A percentile compares a stretch with the other conserved stretches of the same genome.
Conservation (phyloP, 2,329 filamentous ascomycete genomes). For the Fusarium sp. region DNA sequence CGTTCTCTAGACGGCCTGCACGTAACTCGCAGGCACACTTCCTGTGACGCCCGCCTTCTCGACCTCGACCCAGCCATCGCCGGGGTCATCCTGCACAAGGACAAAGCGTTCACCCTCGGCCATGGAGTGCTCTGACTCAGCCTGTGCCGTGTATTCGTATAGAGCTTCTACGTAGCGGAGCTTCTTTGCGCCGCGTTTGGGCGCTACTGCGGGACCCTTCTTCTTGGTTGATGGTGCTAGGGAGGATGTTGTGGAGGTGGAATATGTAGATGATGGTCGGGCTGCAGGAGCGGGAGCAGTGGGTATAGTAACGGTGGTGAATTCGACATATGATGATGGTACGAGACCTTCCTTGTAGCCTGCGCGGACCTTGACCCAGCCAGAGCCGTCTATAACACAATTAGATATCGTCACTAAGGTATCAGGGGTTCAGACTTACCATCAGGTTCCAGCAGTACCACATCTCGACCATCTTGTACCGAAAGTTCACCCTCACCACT, state of each 20-base stretch:
- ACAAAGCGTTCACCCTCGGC: constrained; percentile 90
- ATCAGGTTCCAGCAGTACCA: constrained; percentile 84
- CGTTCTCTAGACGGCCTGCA: constrained; percentile 71
- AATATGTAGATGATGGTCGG: constrained; percentile 80
- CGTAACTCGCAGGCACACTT: constrained; percentile 94
- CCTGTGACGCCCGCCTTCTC: constrained; percentile 87
- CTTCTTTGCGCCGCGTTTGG: constrained; percentile 90
- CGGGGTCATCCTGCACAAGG: constrained; percentile 83
- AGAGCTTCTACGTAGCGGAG: constrained; percentile 91
- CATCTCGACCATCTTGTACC: constrained; percentile 79
- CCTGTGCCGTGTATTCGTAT: constrained; percentile 89
- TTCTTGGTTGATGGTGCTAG: constrained; percentile 67
- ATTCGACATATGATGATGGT: constrained; percentile 84
- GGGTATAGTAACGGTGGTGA: constrained; percentile 54
- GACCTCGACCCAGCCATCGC: constrained; percentile 97
- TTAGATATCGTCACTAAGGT: constrained; percentile 11
- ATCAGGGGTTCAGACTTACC: constrained; percentile 64
- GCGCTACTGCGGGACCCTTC: constrained; percentile 90
- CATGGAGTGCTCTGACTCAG: constrained; percentile 90
- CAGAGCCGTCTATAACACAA: constrained; percentile 75
- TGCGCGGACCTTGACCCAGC: constrained; percentile 86
- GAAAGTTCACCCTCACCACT: constrained; percentile 82
- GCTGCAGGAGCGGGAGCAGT: constrained; percentile 55
- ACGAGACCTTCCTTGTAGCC: constrained; percentile 84
- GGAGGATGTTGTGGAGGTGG: constrained; percentile 66